Evolutionary conservation across 768 basidiomycete species (phyloP).

Genomic region (Podaxis mareebaensis): DNA sequence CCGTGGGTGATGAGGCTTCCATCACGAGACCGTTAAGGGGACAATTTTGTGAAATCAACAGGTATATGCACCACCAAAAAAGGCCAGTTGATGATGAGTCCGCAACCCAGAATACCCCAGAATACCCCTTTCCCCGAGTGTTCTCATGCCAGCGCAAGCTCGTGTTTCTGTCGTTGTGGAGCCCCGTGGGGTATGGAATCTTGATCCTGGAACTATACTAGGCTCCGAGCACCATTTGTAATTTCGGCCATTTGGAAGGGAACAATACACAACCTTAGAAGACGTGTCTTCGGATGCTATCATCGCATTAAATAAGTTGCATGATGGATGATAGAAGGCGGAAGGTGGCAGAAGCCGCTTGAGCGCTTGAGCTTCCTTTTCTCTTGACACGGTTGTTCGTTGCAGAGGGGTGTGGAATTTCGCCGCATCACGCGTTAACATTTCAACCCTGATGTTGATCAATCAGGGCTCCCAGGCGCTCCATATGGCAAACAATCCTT

Average conservation of each 20-base stretch:
- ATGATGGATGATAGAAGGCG: no score
- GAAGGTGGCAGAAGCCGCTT: no score
- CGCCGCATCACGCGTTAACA: no score
- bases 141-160: conserved; percentile 11
- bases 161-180: conserved; percentile 17
- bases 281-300: background rate
- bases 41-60: conserved; percentile 15
- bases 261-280: no score
- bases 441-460: no score
- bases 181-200: conserved; percentile 16
- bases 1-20: background rate
- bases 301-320: no score
- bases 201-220: background rate
- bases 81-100: background rate
- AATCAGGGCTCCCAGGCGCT: no score
- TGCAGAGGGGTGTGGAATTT: no score
- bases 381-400: no score
- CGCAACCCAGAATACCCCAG: background rate
- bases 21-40: conserved; percentile 7
- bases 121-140: background rate
- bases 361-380: no score
- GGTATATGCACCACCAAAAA: conserved; percentile 4
- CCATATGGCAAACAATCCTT: no score
- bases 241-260: background rate
- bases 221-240: background rate